phyloP scores from a whole-genome alignment of 2,329 filamentous ascomycete genomes.

The Cladophialophora carrionii region DNA sequence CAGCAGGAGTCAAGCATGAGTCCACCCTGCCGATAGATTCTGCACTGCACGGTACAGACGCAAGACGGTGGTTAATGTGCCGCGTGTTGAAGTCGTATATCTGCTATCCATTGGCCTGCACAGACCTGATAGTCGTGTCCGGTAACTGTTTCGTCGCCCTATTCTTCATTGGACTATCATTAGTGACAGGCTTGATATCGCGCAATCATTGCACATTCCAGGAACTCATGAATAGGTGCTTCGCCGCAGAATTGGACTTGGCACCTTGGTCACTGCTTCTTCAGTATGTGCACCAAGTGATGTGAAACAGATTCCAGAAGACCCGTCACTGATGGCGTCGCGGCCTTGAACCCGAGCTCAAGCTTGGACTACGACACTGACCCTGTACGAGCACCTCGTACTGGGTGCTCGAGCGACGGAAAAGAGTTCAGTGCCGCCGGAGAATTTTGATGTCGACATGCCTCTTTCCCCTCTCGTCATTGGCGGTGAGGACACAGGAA shows the following conservation, averaged over 20 bases:
- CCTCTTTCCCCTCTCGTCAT: not conserved
- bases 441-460: slow-evolving; percentile 18
- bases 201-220: not conserved
- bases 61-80: not conserved
- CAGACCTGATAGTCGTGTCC: not conserved
- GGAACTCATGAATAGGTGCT: not conserved
- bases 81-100: not conserved
- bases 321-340: too few relatives aligned
- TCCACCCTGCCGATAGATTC: not conserved
- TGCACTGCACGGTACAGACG: not conserved
- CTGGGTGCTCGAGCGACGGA: not conserved
- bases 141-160: not conserved
- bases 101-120: too few relatives aligned
- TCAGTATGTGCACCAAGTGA: not conserved
- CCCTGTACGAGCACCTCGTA: too few relatives aligned
- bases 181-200: not conserved
- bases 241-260: not conserved
- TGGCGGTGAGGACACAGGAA: slow-evolving; percentile 3
- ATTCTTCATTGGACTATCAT: not conserved
- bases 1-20: not conserved
- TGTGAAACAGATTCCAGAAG: not conserved
- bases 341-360: too few relatives aligned
- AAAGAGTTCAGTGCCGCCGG: slow-evolving; percentile 7
- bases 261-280: not conserved
- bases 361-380: too few relatives aligned